Conservation (phyloP, 345 rosid species). For the Laguncularia racemosa region DNA sequence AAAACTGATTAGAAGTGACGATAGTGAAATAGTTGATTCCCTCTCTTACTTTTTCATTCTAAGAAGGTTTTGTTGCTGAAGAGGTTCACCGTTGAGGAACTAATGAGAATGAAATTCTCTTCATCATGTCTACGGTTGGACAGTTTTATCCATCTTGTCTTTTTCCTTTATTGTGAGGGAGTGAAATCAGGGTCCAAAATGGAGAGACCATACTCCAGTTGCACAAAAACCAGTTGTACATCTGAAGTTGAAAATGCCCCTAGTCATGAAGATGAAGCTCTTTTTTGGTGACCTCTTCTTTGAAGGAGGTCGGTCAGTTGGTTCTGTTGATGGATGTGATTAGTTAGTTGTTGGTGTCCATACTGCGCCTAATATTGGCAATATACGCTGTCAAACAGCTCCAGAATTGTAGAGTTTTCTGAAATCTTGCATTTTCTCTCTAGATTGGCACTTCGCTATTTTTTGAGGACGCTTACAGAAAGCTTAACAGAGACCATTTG, state of each 20-base stretch:
- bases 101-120: slow-evolving; percentile 55
- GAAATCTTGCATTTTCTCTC: slow-evolving; percentile 58
- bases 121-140: slow-evolving; percentile 76
- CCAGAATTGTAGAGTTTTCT: slow-evolving; percentile 65
- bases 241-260: slow-evolving; percentile 65
- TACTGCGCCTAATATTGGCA: slow-evolving; percentile 42
- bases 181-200: slow-evolving; percentile 59
- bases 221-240: slow-evolving; percentile 45
- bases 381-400: slow-evolving; percentile 77
- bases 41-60: slow-evolving; percentile 39
- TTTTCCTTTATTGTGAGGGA: slow-evolving; percentile 74
- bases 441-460: slow-evolving; percentile 57
- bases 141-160: slow-evolving; percentile 56
- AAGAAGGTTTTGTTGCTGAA: slow-evolving; percentile 61
- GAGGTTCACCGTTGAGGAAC: slow-evolving; percentile 52
- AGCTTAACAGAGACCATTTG: slow-evolving; percentile 51
- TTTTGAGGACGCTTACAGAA: slow-evolving; percentile 66
- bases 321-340: slow-evolving; percentile 65
- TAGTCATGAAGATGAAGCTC: slow-evolving; percentile 92
- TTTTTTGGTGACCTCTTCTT: slow-evolving; percentile 92
- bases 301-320: slow-evolving; percentile 68
- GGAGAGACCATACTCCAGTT: slow-evolving; percentile 55
- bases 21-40: slow-evolving; percentile 24
- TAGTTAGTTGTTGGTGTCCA: slow-evolving; percentile 46
- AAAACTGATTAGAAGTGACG: slow-evolving; percentile 23